Evolutionary conservation across 139 green algal species (phyloP).

Genomic region (Zygnema cylindricum): DNA sequence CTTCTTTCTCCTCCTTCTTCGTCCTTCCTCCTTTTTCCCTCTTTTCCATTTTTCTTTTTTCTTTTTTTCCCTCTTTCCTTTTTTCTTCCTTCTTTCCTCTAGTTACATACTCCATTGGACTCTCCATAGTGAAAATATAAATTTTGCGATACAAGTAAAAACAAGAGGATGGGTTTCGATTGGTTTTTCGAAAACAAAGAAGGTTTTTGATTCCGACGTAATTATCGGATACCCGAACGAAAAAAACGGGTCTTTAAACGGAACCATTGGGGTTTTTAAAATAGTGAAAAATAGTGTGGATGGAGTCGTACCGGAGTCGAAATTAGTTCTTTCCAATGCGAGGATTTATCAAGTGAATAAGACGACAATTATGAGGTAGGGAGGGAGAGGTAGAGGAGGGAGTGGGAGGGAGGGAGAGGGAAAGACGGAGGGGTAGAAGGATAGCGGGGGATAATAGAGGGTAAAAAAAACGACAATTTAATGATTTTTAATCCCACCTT

Average conservation of each 20-base stretch:
- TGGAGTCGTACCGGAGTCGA: neutral
- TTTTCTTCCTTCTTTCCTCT: neutral
- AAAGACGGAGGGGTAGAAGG: too few relatives aligned
- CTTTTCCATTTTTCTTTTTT: neutral
- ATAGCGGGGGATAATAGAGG: too few relatives aligned
- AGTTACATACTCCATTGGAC: conserved; percentile 22
- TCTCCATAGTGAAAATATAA: neutral
- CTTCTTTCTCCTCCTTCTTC: neutral
- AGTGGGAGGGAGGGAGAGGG: too few relatives aligned
- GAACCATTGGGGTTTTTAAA: neutral
- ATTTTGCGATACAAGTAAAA: conserved; percentile 12
- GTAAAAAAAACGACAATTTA: too few relatives aligned
- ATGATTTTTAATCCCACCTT: too few relatives aligned
- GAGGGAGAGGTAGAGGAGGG: too few relatives aligned
- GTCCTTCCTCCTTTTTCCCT: neutral
- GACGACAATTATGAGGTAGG: conserved; percentile 18
- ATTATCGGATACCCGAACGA: conserved; percentile 11
- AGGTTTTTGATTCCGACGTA: conserved; percentile 5
- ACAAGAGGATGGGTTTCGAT: conserved; percentile 24
- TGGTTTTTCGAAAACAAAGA: neutral
- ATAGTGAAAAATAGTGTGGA: neutral
- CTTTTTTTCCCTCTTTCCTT: neutral
- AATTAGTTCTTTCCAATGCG: neutral
- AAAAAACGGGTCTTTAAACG: neutral
- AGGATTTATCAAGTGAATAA: neutral